phyloP scores from a whole-genome alignment of 768 basidiomycete genomes.

The Amanita muscaria region DNA sequence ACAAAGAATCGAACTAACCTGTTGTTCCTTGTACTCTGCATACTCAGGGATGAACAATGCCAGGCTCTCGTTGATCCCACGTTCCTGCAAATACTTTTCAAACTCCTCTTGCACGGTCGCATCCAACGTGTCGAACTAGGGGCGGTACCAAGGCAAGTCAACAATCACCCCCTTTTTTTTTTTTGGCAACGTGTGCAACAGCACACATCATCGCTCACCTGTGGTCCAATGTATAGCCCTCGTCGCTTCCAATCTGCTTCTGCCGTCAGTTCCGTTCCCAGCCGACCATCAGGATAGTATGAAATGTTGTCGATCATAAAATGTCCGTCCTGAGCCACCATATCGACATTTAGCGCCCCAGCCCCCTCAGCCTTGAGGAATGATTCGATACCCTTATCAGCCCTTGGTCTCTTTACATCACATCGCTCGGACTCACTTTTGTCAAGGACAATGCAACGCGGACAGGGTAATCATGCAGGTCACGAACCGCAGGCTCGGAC shows the following conservation, averaged over 20 bases:
- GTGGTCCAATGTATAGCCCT: constrained; percentile 87
- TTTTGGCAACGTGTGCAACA: not conserved
- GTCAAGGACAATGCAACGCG: constrained; percentile 78
- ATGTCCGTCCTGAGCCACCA: constrained; percentile 67
- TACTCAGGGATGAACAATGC: constrained; percentile 88
- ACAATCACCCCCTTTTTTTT: not conserved
- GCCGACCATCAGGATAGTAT: constrained; percentile 64
- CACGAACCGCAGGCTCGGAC: constrained; percentile 20
- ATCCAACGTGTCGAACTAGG: constrained; percentile 86
- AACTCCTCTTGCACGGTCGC: constrained; percentile 83
- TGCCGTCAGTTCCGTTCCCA: constrained; percentile 70
- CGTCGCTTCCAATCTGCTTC: constrained; percentile 94
- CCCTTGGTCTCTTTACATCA: not conserved
- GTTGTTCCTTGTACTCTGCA: constrained; percentile 87
- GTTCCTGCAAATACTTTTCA: constrained; percentile 81
- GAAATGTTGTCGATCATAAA: constrained; percentile 89
- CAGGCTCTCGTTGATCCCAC: constrained; percentile 75
- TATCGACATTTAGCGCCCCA: constrained; percentile 73
- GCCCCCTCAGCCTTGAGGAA: constrained; percentile 33
- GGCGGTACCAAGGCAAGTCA: too few relatives aligned
- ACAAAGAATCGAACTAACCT: too few relatives aligned
- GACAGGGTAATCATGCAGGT: constrained; percentile 48
- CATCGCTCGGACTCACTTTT: constrained; percentile 42
- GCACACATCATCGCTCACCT: constrained; percentile 32
- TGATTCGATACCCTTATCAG: not conserved